Base-by-base conservation (phyloP, 345 rosid genomes). In the Populus simonii region DNA sequence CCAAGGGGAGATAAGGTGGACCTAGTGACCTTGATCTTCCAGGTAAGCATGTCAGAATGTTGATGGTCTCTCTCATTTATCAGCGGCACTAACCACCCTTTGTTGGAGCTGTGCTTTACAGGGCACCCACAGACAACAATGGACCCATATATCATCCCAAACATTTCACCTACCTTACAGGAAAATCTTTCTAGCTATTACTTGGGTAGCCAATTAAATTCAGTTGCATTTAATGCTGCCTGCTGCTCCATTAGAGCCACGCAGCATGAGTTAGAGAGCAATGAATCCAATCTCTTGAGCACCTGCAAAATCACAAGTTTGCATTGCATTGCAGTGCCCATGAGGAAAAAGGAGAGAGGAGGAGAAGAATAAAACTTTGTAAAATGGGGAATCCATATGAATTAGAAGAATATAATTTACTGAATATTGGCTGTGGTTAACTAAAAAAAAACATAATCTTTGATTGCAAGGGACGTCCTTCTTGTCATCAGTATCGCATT, bases 401-500 rank as follows among this genome's bases (percentile, higher is more conserved):
- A 55, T 22, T 20, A 20, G 61, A 53, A 22, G 18, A 1, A 22
- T 7, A 57, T n/a, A 57, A 9, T 9, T 2, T 10, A 59, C 63
- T 59, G 27, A 9, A n/a, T 10, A 23, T n/a, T 59, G 29, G 29
- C 63, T 9, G 63, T 57, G 6, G 27, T n/a, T n/a, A 9, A 57
- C 13, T n/a, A 8, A 57, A n/a, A 55, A 7, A 15, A 13, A 57
- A 57, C 8, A 78, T 25, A 43, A 8, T 15, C 36, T 25, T 15
- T 55, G 23, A 67, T 47, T 71, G 51, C 6, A 3, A 49, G 55
- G 66, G 74, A 6, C 66, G 41, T 62, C 62, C 23, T 75, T 59
- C 31, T 55, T 72, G 27, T 67, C 35, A 43, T 67, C 70, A 66
- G 57, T 25, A 31, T n/a, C 57, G 35, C 75, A 43, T 67, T 68